Evolutionary conservation across 1,284 basidiomycete genomes (phyloP), one percentile per base, ranked within the genome.

Genomic region (Fomitopsis betulina): DNA sequence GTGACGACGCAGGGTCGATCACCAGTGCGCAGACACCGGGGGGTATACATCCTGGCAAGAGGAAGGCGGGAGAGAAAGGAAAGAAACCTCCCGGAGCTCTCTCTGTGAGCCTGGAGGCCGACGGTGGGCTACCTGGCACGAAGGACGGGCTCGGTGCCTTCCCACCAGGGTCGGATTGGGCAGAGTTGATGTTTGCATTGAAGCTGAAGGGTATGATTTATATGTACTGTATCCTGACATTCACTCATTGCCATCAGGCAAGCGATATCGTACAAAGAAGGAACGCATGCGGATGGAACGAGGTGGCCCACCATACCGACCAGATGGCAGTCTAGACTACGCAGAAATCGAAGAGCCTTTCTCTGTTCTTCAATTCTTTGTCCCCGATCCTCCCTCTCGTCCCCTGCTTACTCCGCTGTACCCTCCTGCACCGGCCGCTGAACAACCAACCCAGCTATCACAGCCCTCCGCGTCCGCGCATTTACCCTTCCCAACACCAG

Each of bases 341-440:
- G 67, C 77, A 15, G 82, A 89, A 69, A 83, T 91, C 80, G 89
- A 91, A 68, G 86, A 90, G 60, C 87, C 89, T 1, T 91, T 89
- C 69, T 79, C 84, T 7, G 70, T 87, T 0, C 76, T 91, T 2
- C 85, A 82, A 15, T 74, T 76, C 37, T 76, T 91, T 51, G 82
- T 82, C 15, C 86, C 86, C 4, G 84, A 89, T 13, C 75, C 78
- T 1, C 75, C 67, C 10, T 70, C 77, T 23, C 76, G 79, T 32
- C 87, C 87, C 4, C 75, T 75, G 42, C 72, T 91, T 12, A 74
- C 76, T 3, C 80, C 86, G 13, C 72, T 91, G 17, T 83, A 83
- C 64, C 78, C 80, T 15, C 74, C 81, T 3, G 42, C 56, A 17
- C 55, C 66, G 9, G 59, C 68, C 5, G 55, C 66, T 58, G 63